Percentiles rank a stretch among this genome's conserved stretches.
Conservation (phyloP, 345 rosid genomes). For the Euphorbia peplus region DNA sequence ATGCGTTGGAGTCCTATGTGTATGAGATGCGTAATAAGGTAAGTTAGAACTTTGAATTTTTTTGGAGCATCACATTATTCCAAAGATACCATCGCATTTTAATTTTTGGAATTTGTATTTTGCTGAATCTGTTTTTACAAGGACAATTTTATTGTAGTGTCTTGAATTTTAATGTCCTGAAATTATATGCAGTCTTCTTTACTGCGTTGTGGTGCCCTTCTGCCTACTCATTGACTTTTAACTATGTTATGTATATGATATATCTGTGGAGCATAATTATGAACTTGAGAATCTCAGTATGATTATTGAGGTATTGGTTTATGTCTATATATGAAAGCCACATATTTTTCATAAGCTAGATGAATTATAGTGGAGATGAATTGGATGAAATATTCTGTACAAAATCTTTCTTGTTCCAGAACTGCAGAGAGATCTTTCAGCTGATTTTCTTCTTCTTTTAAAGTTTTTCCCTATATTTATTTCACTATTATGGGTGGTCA, state of each 20-base stretch:
- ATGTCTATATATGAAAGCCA: not conserved
- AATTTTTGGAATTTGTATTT: not conserved
- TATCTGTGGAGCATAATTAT: not conserved
- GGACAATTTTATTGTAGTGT: not conserved
- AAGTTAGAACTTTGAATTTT: slow-evolving; percentile 25
- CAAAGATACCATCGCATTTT: not conserved
- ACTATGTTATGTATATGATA: too few species aligned
- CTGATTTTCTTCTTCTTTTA: not conserved
- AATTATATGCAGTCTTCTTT: too few species aligned
- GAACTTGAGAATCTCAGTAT: slow-evolving; percentile 2
- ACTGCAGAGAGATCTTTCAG: not conserved
- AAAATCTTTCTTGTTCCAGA: not conserved
- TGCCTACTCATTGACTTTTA: not conserved
- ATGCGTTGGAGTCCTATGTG: slow-evolving; percentile 77
- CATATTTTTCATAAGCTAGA: not conserved
- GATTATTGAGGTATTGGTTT: not conserved
- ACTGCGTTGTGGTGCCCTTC: not conserved
- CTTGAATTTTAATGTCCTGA: not conserved
- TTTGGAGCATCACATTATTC: not conserved
- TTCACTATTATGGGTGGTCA: not conserved
- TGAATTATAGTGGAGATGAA: not conserved
- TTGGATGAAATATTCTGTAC: not conserved
- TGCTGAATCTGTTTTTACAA: not conserved
- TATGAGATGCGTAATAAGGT: slow-evolving; percentile 89
- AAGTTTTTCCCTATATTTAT: not conserved